Evolutionary conservation across 352 stramenopile species (phyloP).

Genomic region (Globisporangium canariense): DNA sequence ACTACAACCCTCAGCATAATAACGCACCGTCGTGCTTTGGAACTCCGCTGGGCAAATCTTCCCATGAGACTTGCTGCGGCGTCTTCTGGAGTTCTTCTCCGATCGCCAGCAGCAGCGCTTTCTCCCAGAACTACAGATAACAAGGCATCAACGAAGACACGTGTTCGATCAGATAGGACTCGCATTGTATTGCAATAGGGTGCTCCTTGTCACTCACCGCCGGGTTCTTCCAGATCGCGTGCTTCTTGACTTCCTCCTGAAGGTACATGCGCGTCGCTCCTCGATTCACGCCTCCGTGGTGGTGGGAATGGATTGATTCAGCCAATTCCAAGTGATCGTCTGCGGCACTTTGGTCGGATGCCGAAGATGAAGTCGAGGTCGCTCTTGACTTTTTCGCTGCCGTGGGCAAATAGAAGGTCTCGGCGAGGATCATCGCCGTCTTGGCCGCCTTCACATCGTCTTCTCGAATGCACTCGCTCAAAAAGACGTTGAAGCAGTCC

Average conservation of each 20-base stretch:
- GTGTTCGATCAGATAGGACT: not conserved
- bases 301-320: slow-evolving; percentile 5
- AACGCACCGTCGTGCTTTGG: slow-evolving; percentile 44
- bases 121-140: slow-evolving; percentile 73
- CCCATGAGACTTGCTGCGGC: slow-evolving; percentile 70
- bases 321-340: not conserved
- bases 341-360: not conserved
- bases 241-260: slow-evolving; percentile 82
- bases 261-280: slow-evolving; percentile 66
- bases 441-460: slow-evolving; percentile 84
- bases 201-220: slow-evolving; percentile 27
- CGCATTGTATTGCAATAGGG: not conserved
- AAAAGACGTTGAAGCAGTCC: slow-evolving; percentile 65
- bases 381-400: not conserved
- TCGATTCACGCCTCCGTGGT: slow-evolving; percentile 20
- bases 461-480: slow-evolving; percentile 70
- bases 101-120: slow-evolving; percentile 76
- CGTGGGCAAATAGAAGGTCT: slow-evolving; percentile 69
- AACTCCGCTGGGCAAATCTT: slow-evolving; percentile 62
- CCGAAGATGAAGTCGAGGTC: slow-evolving; percentile 11
- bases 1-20: not conserved
- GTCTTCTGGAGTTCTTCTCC: slow-evolving; percentile 80
- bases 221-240: slow-evolving; percentile 82
- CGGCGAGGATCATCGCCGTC: slow-evolving; percentile 84
- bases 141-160: not conserved